Percentiles rank a stretch among this genome's conserved stretches.
These are phyloP conservation scores for Naganishia vaughanmartiniae DNA, from an alignment of 768 basidiomycete species.

Conservation along the genomic window DNA sequence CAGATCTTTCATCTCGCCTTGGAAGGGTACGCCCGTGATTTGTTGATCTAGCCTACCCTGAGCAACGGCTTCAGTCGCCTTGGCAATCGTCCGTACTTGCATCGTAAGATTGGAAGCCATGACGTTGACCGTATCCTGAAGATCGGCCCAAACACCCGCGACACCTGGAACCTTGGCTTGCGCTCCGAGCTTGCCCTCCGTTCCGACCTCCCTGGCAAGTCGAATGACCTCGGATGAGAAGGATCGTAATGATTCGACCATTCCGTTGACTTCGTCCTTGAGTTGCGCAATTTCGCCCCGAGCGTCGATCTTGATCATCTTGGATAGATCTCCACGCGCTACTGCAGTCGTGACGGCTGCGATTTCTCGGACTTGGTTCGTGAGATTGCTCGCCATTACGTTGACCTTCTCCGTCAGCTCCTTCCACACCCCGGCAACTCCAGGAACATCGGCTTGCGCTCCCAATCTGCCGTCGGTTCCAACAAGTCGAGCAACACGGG, in stretches of 20 bases:
- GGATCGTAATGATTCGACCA: constrained; percentile 85
- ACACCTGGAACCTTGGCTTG: constrained; percentile 50
- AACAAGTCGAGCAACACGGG: constrained; percentile 77
- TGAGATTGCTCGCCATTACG: constrained; percentile 43
- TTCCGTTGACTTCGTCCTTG: constrained; percentile 80
- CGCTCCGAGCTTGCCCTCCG: constrained; percentile 60
- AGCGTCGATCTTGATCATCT: constrained; percentile 82
- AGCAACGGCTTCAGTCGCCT: constrained; percentile 84
- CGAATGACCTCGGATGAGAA: constrained; percentile 69
- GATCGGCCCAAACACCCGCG: constrained; percentile 44
- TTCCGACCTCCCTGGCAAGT: constrained; percentile 84
- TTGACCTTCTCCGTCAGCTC: constrained; percentile 57
- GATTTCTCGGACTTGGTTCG: constrained; percentile 57
- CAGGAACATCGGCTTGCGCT: constrained; percentile 80
- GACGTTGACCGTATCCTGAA: constrained; percentile 63
- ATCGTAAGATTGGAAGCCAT: constrained; percentile 92
- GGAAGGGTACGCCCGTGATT: constrained; percentile 84
- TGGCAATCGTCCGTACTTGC: constrained; percentile 89
- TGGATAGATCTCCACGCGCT: constrained; percentile 73
- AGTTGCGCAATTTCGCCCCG: constrained; percentile 72
- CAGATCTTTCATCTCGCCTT: constrained; percentile 91
- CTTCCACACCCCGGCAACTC: constrained; percentile 70
- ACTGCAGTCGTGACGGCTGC: constrained; percentile 80
- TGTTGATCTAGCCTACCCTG: constrained; percentile 90
- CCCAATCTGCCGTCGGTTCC: constrained; percentile 85